Percentiles rank a stretch among this genome's conserved stretches.
phyloP scores from a whole-genome alignment of 371 early-diverging fungal species.

The Circinella umbellata region DNA sequence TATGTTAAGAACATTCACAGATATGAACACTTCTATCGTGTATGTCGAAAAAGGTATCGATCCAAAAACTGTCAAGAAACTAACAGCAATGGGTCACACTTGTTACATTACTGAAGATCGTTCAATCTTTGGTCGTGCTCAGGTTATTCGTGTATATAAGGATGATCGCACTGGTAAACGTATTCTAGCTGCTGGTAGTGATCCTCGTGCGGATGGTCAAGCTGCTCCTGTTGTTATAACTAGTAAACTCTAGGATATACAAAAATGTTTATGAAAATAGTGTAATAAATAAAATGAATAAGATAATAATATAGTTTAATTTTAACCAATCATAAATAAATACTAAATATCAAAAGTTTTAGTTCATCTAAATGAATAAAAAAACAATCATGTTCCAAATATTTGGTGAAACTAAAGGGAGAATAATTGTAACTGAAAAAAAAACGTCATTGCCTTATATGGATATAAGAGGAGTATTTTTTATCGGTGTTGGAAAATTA shows the following conservation, averaged over 20 bases:
- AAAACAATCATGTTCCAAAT: too few species aligned
- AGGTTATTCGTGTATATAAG: constrained; percentile 50
- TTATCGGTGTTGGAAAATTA: not conserved
- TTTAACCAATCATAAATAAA: too few species aligned
- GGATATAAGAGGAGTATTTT: not conserved
- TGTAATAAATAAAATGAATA: too few species aligned
- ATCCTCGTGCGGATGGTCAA: constrained; percentile 75
- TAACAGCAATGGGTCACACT: constrained; percentile 65
- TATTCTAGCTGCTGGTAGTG: constrained; percentile 70
- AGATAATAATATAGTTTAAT: too few species aligned
- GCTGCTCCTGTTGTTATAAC: constrained; percentile 22
- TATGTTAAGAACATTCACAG: constrained; percentile 17
- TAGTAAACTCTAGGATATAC: too few species aligned
- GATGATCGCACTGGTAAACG: constrained; percentile 49
- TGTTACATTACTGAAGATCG: constrained; percentile 44
- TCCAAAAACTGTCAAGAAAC: constrained; percentile 37
- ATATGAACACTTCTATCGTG: constrained; percentile 46
- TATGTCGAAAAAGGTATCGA: constrained; percentile 69
- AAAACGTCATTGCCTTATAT: not conserved
- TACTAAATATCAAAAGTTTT: too few species aligned
- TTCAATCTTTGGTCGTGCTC: constrained; percentile 76
- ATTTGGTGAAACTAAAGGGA: too few species aligned
- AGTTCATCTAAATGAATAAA: too few species aligned
- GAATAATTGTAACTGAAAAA: not conserved
- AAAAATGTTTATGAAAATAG: too few species aligned